Evolutionary conservation across 2,329 filamentous ascomycete species (phyloP).

Genomic region (Pseudocercospora cruenta): DNA sequence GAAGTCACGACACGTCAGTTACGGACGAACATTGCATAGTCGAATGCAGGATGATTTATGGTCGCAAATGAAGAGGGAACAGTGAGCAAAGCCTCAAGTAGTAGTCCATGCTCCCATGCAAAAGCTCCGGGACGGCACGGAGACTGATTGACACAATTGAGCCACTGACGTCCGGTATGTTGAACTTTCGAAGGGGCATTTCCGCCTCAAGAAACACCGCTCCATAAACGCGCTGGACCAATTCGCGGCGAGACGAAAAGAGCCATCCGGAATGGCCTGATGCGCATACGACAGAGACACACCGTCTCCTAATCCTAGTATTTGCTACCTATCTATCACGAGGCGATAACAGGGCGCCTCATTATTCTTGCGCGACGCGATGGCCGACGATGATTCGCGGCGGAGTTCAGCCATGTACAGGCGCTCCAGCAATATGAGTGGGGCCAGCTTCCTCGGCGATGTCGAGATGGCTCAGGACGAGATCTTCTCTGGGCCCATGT

Average conservation of each 20-base stretch:
- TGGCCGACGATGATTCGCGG: conserved; percentile 30
- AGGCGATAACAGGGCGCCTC: conserved; percentile 2
- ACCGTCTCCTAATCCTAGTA: background rate
- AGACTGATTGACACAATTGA: background rate
- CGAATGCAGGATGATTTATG: too few relatives aligned
- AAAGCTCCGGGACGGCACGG: background rate
- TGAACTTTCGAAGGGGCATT: background rate
- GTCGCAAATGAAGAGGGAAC: too few relatives aligned
- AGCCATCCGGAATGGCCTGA: background rate
- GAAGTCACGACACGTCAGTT: too few relatives aligned
- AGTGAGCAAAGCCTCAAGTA: too few relatives aligned
- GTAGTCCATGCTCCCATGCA: background rate
- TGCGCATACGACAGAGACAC: background rate
- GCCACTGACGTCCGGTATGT: too few relatives aligned
- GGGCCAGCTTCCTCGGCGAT: conserved; percentile 73
- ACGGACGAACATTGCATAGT: too few relatives aligned
- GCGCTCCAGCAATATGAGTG: conserved; percentile 71
- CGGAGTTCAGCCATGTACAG: conserved; percentile 55
- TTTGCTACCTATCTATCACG: background rate
- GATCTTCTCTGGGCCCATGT: conserved; percentile 89
- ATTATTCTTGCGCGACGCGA: conserved; percentile 8
- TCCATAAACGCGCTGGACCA: background rate
- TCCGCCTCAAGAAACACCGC: background rate
- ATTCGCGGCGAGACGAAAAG: background rate
- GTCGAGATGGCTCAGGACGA: conserved; percentile 99